These are phyloP conservation scores for Cinchona pubescens DNA, from an alignment of 257 asterid genomes.

Conservation along the genomic window DNA sequence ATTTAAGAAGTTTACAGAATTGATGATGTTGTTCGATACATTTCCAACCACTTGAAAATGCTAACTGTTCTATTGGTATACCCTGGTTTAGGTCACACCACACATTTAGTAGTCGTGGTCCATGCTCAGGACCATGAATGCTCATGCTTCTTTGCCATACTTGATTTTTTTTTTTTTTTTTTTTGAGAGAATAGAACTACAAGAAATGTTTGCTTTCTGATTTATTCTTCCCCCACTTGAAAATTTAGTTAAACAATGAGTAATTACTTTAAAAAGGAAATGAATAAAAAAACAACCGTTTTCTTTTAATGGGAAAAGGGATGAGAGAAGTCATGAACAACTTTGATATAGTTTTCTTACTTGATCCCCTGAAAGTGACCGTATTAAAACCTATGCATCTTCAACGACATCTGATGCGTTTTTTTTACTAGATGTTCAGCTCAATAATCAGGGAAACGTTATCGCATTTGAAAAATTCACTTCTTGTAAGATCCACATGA, in stretches of 20 bases:
- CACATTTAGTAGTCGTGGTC: conserved; percentile 4
- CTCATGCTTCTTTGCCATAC: neutral
- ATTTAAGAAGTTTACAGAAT: neutral
- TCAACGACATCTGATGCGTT: neutral
- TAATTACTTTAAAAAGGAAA: neutral
- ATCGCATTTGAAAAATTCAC: neutral
- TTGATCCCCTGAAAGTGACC: conserved; percentile 18
- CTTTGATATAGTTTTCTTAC: neutral
- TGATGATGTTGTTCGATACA: conserved; percentile 7
- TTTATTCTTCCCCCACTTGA: neutral
- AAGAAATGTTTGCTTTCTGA: neutral
- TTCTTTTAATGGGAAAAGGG: neutral
- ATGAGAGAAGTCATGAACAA: neutral
- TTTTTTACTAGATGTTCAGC: neutral
- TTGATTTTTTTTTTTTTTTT: neutral
- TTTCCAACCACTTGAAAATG: conserved; percentile 21
- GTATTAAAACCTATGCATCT: neutral
- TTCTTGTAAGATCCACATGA: neutral
- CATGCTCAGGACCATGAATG: conserved; percentile 6
- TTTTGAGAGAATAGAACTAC: neutral
- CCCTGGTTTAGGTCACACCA: conserved; percentile 19
- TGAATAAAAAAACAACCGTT: neutral
- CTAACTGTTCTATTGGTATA: conserved; percentile 26
- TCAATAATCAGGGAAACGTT: neutral
- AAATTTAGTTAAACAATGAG: neutral